These are phyloP conservation scores for Aspergillus aculeatinus DNA, from an alignment of 2,329 filamentous ascomycete genomes.

Conservation along the genomic window DNA sequence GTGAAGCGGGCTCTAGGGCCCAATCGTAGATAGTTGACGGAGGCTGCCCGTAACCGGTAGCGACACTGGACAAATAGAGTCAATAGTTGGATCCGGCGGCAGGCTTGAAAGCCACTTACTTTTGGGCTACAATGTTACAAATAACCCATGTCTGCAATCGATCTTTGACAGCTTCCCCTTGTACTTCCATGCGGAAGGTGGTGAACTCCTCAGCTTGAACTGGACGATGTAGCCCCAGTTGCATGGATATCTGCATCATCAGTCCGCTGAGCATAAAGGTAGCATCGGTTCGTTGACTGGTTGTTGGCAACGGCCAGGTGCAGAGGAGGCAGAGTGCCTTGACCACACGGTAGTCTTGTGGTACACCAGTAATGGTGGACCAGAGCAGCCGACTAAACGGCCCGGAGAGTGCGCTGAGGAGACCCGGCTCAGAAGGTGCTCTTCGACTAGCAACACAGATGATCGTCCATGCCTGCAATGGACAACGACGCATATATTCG, in stretches of 20 bases:
- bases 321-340: slow-evolving; percentile 63
- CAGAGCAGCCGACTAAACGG: slow-evolving; percentile 59
- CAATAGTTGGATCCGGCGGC: not conserved
- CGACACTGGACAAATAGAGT: slow-evolving; percentile 48
- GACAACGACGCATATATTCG: slow-evolving; percentile 57
- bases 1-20: slow-evolving; percentile 50
- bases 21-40: slow-evolving; percentile 61
- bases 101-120: slow-evolving; percentile 40
- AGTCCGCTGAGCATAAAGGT: slow-evolving; percentile 63
- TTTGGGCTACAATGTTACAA: slow-evolving; percentile 67
- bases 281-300: slow-evolving; percentile 60
- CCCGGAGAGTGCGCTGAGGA: slow-evolving; percentile 51
- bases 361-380: slow-evolving; percentile 58
- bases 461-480: slow-evolving; percentile 64
- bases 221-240: slow-evolving; percentile 61
- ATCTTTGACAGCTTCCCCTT: slow-evolving; percentile 62
- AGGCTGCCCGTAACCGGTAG: slow-evolving; percentile 64
- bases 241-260: slow-evolving; percentile 67
- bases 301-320: slow-evolving; percentile 63
- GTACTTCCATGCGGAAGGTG: slow-evolving; percentile 51
- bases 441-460: slow-evolving; percentile 61
- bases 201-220: slow-evolving; percentile 59
- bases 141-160: slow-evolving; percentile 64
- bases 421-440: slow-evolving; percentile 53
- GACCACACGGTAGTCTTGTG: slow-evolving; percentile 62